phyloP scores from a whole-genome alignment of 2,329 filamentous ascomycete species.

The Sclerotinia glacialis region DNA sequence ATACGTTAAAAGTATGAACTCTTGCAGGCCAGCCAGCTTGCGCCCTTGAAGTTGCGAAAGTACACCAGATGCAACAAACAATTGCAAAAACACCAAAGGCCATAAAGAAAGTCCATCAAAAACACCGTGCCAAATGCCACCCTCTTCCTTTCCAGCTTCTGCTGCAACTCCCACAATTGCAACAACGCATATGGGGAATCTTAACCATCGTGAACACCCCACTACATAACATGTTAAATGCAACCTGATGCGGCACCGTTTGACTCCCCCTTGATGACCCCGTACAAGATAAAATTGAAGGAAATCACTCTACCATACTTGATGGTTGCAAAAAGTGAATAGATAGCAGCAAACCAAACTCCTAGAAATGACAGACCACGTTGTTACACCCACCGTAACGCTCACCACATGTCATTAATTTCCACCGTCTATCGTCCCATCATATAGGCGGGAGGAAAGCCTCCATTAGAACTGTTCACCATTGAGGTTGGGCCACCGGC shows the following conservation, averaged over 20 bases:
- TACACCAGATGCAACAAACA: constrained; percentile 36
- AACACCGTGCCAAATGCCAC: constrained; percentile 37
- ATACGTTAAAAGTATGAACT: constrained; percentile 16
- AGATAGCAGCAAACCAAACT: constrained; percentile 25
- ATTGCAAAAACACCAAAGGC: constrained; percentile 30
- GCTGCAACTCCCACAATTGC: constrained; percentile 38
- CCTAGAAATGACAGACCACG: constrained; percentile 22
- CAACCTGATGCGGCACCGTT: constrained; percentile 34
- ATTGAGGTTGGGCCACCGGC: constrained; percentile 35
- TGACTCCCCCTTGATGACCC: constrained; percentile 34
- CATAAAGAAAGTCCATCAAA: constrained; percentile 24
- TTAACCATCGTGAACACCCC: constrained; percentile 39
- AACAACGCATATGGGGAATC: constrained; percentile 40
- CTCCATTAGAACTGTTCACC: constrained; percentile 35
- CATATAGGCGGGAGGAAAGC: constrained; percentile 41
- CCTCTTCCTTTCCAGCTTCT: constrained; percentile 32
- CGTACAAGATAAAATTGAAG: constrained; percentile 28
- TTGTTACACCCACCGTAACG: background rate
- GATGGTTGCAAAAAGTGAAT: constrained; percentile 5
- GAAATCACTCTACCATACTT: constrained; percentile 21
- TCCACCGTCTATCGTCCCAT: constrained; percentile 38
- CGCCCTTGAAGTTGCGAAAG: constrained; percentile 31
- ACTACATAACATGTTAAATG: constrained; percentile 36
- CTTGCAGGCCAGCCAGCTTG: constrained; percentile 38
- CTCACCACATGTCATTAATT: constrained; percentile 11